Evolutionary conservation across 176 grass and related monocot species (phyloP), one percentile per base, ranked within the genome.

Genomic region (Olyra latifolia): DNA sequence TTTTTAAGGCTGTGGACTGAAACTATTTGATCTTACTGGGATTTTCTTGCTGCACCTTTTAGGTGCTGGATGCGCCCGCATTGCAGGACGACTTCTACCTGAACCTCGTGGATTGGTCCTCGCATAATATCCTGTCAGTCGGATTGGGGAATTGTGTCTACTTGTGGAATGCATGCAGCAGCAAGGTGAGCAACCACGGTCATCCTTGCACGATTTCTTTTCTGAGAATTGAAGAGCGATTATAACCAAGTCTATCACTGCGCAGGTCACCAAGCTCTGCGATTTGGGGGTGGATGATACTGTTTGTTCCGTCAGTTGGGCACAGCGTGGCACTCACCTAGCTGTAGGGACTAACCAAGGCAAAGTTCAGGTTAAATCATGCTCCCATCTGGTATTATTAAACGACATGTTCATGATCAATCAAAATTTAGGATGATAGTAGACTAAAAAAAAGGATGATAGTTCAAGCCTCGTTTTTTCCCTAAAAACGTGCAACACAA

Each of bases 71-170:
- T 83, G 97, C 97, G 3, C 97, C 97, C 5, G 97, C 97, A 29
- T 87, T 99, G 75, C 97, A 96, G 83, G 97, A 99, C 22, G 97
- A 99, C 82, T 99, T 99, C 90, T 99, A 99, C 84, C 82, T 96
- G 17, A 99, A 99, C 74, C 97, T 99, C 14, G 93, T 99, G 12
- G 97, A 99, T 85, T 99, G 93, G 93, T 99, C 97, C 0, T 95
- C 97, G n/a, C 90, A 99, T 16, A 99, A 99, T 80, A 82, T 96
- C 24, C 84, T 99, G 11, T 89, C 97, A 2, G 97, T 99, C 45
- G 93, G 93, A 75, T 74, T 99, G 82, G 97, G 97, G 45, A 96
- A 91, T 85, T 96, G 88, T 46, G 93, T 99, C 25, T 99, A 99
- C 69, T 63, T 96, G 40, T 99, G 97, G 97, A 99, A 99, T 83